Conservation (phyloP, 2,329 filamentous ascomycete species). For the Juglanconis oblonga region DNA sequence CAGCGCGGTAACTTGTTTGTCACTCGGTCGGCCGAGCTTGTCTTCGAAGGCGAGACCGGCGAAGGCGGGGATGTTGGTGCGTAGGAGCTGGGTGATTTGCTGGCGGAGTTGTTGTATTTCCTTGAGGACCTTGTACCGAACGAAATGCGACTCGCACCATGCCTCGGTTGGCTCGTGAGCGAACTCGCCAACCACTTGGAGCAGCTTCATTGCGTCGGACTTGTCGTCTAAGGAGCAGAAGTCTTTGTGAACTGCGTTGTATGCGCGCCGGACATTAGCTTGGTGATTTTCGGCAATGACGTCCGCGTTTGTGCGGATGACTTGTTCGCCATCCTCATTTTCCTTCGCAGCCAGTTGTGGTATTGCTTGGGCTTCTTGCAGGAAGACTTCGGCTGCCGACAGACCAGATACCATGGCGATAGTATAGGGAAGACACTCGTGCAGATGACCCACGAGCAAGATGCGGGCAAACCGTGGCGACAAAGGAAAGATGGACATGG, state of each 20-base stretch:
- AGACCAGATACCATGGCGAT: slow-evolving; percentile 86
- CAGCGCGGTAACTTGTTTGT: slow-evolving; percentile 72
- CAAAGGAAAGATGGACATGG: slow-evolving; percentile 85
- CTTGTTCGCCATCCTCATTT: slow-evolving; percentile 40
- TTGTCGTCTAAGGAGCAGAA: slow-evolving; percentile 79
- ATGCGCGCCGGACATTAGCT: slow-evolving; percentile 58
- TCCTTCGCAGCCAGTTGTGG: slow-evolving; percentile 49
- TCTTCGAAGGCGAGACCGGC: slow-evolving; percentile 55
- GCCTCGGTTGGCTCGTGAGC: slow-evolving; percentile 67
- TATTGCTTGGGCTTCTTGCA: slow-evolving; percentile 76
- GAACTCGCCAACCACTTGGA: slow-evolving; percentile 86
- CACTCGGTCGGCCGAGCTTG: slow-evolving; percentile 55
- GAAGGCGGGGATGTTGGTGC: slow-evolving; percentile 67
- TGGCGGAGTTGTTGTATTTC: slow-evolving; percentile 80
- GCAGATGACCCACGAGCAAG: slow-evolving; percentile 79
- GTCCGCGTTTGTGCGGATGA: slow-evolving; percentile 62
- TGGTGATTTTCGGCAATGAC: slow-evolving; percentile 69
- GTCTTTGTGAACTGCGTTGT: slow-evolving; percentile 70
- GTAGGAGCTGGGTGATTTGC: slow-evolving; percentile 80
- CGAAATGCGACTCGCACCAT: slow-evolving; percentile 82
- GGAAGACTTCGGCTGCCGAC: slow-evolving; percentile 83
- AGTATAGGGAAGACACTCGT: slow-evolving; percentile 79
- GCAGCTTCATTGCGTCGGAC: slow-evolving; percentile 85
- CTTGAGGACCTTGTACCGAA: slow-evolving; percentile 81
- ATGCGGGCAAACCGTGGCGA: slow-evolving; percentile 90